phyloP scores from a whole-genome alignment of 2,329 filamentous ascomycete genomes.

The Zopfia rhizophila region DNA sequence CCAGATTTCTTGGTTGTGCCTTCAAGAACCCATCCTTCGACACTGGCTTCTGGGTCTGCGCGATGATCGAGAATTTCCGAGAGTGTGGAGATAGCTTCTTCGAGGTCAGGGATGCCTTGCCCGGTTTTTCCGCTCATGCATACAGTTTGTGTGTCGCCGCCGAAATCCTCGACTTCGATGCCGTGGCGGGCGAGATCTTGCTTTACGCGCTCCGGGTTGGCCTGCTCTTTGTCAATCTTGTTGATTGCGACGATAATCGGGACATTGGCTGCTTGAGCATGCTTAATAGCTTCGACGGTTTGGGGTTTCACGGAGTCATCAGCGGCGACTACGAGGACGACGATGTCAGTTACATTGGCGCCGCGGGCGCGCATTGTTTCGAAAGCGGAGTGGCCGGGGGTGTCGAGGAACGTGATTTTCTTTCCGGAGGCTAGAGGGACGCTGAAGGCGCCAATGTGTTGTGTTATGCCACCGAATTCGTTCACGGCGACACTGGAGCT shows the following conservation, averaged over 20 bases:
- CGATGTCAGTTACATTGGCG: conserved; percentile 95
- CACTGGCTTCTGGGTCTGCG: conserved; percentile 78
- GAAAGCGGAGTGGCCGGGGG: conserved; percentile 95
- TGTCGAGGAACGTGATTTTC: conserved; percentile 95
- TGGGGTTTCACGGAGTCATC: conserved; percentile 98
- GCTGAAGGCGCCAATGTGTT: conserved; percentile 97
- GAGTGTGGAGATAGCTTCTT: conserved; percentile 87
- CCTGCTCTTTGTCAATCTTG: conserved; percentile 91
- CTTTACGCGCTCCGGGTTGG: conserved; percentile 85
- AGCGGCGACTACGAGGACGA: conserved; percentile 93
- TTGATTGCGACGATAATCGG: conserved; percentile 98
- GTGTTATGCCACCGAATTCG: conserved; percentile 96
- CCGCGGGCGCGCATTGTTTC: conserved; percentile 95
- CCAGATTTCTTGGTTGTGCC: conserved; percentile 87
- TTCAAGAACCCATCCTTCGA: conserved; percentile 95
- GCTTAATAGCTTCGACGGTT: conserved; percentile 94
- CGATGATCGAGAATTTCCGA: conserved; percentile 92
- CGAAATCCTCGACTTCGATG: conserved; percentile 92
- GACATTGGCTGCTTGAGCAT: conserved; percentile 85
- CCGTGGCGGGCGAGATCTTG: conserved; percentile 83
- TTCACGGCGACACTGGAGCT: conserved; percentile 91
- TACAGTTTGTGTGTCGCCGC: conserved; percentile 93
- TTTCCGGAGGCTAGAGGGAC: conserved; percentile 85
- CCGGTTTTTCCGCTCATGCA: conserved; percentile 94
- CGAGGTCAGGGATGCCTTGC: conserved; percentile 87